Evolutionary conservation across 306 rosid species (phyloP), one percentile per base, ranked within the genome.

Genomic region (Trifolium repens): DNA sequence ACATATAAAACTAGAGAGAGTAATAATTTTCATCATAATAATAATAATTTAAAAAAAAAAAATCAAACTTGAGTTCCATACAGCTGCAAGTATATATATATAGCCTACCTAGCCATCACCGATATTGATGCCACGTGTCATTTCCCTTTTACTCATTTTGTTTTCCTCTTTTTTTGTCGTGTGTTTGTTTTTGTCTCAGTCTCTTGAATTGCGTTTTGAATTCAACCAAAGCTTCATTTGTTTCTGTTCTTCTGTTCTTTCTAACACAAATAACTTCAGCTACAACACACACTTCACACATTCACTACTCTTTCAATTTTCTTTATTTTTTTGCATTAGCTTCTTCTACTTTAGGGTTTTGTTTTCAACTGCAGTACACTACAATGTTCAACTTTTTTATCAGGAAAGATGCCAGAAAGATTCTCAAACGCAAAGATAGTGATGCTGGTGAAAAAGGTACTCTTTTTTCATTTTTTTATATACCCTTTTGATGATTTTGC

Each of bases 391-490:
- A 78, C 60, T 90, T 94, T 86, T 81, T 94, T 1, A 40, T 30
- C 12, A 83, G 85, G 64, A 94, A 94, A 87, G 91, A 87, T 57
- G 88, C 91, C 8, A 85, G 91, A 71, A 94, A 90, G 91, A 90
- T 89, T 82, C 97, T 94, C 76, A 94, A 94, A 81, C 94, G 97
- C 82, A 90, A 91, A 74, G 98, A 91, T 68, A 94, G 97, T 67
- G 98, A 94, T 87, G 97, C 97, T 64, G 98, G 98, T 24, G 91
- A 91, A 81, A 91, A 82, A 78, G 97, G 98, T 93, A 39, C 8
- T 43, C 49, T 69, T 73, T 30, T 8, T 12, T 5, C 35, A 5
- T 16, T 34, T 7, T 2, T 58, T 65, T 54, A 27, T 4, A 58
- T 7, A 32, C 24, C 67, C 24, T 1, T 52, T 11, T 8, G 11